A percentile compares a stretch with the other conserved stretches of the same genome.
phyloP scores from a whole-genome alignment of 2,329 filamentous ascomycete genomes.

The Apiospora arundinis region DNA sequence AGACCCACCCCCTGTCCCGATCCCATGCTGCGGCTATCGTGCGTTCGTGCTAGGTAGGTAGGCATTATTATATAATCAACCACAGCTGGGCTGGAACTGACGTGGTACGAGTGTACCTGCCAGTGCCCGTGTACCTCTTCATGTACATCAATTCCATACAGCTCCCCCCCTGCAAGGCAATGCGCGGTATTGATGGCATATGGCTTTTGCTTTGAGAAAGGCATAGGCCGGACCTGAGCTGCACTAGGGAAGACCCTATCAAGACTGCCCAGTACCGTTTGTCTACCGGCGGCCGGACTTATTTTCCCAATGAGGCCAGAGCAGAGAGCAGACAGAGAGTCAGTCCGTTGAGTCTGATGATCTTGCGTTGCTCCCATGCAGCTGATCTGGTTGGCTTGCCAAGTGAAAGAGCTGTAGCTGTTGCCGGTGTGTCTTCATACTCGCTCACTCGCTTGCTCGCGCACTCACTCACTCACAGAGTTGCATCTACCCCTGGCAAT shows the following conservation, averaged over 20 bases:
- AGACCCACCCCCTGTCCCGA: constrained; percentile 27
- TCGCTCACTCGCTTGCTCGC: constrained; percentile 13
- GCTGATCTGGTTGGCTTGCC: constrained; percentile 17
- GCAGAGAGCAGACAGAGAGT: not conserved
- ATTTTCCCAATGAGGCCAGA: constrained; percentile 16
- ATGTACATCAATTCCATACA: too few species aligned
- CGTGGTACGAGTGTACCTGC: constrained; percentile 22
- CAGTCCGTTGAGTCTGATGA: constrained; percentile 6
- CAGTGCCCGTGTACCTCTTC: not conserved
- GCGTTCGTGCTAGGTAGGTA: constrained; percentile 28
- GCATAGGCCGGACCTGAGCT: not conserved
- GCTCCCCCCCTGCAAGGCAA: not conserved
- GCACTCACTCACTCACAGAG: not conserved
- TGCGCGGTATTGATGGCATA: constrained; percentile 13
- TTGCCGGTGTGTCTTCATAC: not conserved
- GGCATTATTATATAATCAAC: constrained; percentile 19
- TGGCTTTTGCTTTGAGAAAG: not conserved
- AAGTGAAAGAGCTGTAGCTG: constrained; percentile 5
- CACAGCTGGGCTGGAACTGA: not conserved
- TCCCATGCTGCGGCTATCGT: constrained; percentile 35
- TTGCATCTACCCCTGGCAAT: constrained; percentile 15
- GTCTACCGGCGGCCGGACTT: constrained; percentile 13
- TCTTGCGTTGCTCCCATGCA: constrained; percentile 6
- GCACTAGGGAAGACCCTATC: constrained; percentile 14
- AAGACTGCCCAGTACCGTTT: constrained; percentile 10